Conservation (phyloP, 768 basidiomycete species). For the Russula brevipes region DNA sequence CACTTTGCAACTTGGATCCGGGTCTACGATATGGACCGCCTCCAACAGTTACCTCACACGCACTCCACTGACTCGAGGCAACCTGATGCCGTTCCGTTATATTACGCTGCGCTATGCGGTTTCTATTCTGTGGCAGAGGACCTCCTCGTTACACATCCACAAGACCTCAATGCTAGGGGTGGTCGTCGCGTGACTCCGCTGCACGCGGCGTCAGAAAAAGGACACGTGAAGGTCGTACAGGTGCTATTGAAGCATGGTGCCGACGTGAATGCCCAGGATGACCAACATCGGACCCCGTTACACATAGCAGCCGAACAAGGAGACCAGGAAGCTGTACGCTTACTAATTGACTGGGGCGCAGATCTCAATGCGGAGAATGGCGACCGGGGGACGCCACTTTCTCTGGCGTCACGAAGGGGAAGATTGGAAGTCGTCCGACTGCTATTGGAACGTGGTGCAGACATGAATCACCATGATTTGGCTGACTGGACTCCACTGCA, state of each 20-base stretch:
- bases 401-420: background rate
- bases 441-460: background rate
- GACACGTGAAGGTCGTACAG: background rate
- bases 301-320: background rate
- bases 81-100: background rate
- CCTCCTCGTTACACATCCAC: background rate
- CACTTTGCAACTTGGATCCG: background rate
- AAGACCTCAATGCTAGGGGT: background rate
- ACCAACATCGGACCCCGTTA: background rate
- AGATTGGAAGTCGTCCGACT: background rate
- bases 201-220: background rate
- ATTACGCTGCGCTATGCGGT: conserved; percentile 1
- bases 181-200: background rate
- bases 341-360: background rate
- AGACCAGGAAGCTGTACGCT: background rate
- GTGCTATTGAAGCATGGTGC: background rate
- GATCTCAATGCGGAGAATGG: background rate
- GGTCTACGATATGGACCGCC: background rate
- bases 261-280: background rate
- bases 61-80: background rate
- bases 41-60: no score
- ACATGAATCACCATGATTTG: background rate
- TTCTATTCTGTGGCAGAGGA: background rate
- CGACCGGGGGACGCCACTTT: background rate
- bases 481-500: background rate